Conservation (phyloP, 139 green algal species). For the Closterium sp. region DNA sequence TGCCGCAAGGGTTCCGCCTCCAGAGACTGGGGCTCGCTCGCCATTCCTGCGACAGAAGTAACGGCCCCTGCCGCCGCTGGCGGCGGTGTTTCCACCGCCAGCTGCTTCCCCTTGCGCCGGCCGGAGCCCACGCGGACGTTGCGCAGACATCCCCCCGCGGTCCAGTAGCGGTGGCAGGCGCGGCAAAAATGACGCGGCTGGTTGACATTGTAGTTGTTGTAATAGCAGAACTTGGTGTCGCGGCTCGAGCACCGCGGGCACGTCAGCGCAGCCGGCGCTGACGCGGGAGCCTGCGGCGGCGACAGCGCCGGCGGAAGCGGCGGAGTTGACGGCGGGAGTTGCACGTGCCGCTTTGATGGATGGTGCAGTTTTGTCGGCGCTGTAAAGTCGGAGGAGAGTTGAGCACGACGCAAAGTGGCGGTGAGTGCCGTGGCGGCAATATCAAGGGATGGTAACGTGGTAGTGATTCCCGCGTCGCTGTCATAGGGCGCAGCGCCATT, state of each 20-base stretch:
- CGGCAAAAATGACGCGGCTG: conserved; percentile 91
- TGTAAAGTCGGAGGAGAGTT: no score
- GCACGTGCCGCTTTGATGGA: not conserved
- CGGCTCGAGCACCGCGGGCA: conserved; percentile 79
- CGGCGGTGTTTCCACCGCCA: not conserved
- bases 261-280: not conserved
- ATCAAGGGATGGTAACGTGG: no score
- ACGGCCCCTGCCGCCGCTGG: no score
- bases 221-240: conserved; percentile 97
- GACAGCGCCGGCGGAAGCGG: not conserved
- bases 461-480: no score
- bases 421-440: no score
- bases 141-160: conserved; percentile 79
- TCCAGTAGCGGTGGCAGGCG: conserved; percentile 84
- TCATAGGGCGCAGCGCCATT: no score
- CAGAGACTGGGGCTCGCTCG: no score
- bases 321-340: not conserved
- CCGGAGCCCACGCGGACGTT: conserved; percentile 85
- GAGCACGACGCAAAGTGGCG: no score
- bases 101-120: conserved; percentile 73
- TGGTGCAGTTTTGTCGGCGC: not conserved
- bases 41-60: no score
- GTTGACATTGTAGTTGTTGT: conserved; percentile 97
- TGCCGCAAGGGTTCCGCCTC: no score
- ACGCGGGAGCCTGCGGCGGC: not conserved